phyloP scores from a whole-genome alignment of 1,284 basidiomycete genomes.

The Volvariella volvacea region DNA sequence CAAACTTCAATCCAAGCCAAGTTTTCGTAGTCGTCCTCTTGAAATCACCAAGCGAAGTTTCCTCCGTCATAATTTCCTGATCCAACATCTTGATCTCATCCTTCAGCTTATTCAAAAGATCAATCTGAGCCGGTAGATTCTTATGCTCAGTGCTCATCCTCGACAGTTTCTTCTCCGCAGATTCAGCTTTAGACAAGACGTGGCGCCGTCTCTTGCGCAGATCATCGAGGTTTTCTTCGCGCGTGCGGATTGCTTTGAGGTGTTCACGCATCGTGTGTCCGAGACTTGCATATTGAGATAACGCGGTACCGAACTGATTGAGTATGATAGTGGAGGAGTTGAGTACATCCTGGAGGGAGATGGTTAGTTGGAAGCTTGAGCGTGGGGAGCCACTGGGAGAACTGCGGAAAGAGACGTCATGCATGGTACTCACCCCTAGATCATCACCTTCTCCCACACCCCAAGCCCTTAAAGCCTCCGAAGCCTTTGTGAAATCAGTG shows the following conservation, averaged over 20 bases:
- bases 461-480: constrained; percentile 74
- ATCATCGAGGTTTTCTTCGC: constrained; percentile 81
- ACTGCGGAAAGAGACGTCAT: constrained; percentile 2
- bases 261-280: constrained; percentile 70
- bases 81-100: constrained; percentile 79
- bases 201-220: constrained; percentile 66
- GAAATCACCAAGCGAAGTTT: constrained; percentile 79
- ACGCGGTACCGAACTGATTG: constrained; percentile 61
- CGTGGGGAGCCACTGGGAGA: too few relatives aligned
- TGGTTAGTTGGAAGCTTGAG: constrained; percentile 5
- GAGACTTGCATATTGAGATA: constrained; percentile 70
- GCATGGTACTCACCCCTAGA: constrained; percentile 50
- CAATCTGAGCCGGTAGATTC: constrained; percentile 72
- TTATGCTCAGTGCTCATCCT: constrained; percentile 94
- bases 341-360: constrained; percentile 59
- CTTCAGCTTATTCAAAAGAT: constrained; percentile 66
- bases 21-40: constrained; percentile 68
- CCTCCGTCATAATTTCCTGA: constrained; percentile 79
- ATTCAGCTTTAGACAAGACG: constrained; percentile 70
- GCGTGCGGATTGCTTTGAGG: constrained; percentile 74
- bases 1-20: constrained; percentile 85
- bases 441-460: constrained; percentile 86
- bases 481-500: constrained; percentile 62
- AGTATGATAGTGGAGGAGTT: constrained; percentile 69
- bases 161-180: constrained; percentile 84